Evolutionary conservation across 306 rosid genomes (phyloP).

Genomic region (Astragalus membranaceus): DNA sequence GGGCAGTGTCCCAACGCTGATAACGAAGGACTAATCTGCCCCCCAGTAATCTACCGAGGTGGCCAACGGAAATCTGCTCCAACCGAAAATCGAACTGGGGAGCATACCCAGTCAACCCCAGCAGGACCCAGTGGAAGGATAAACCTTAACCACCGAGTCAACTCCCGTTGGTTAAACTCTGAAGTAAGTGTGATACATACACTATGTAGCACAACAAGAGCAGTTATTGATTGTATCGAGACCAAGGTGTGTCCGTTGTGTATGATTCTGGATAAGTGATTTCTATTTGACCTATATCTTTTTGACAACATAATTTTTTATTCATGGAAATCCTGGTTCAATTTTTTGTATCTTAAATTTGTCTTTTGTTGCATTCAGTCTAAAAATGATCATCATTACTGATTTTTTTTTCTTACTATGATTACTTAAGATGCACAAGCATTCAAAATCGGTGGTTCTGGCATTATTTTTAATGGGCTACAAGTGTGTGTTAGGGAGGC

Average conservation of each 20-base stretch:
- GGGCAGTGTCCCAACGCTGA: too few species aligned
- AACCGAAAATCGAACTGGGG: too few species aligned
- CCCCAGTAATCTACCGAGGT: too few species aligned
- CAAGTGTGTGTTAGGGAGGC: constrained; percentile 61
- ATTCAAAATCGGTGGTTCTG: constrained; percentile 55
- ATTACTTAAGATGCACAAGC: constrained; percentile 47
- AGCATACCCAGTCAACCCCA: too few species aligned
- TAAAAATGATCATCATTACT: constrained; percentile 2
- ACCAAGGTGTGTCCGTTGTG: constrained; percentile 54
- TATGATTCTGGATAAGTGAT: constrained; percentile 5
- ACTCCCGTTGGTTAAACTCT: too few species aligned
- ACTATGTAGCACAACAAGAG: constrained; percentile 52
- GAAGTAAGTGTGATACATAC: constrained; percentile 46
- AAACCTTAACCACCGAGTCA: too few species aligned
- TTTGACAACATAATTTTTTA: background rate
- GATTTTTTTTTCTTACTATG: constrained; percentile 23
- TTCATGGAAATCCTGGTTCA: constrained; percentile 6
- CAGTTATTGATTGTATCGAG: constrained; percentile 51
- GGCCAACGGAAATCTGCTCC: too few species aligned
- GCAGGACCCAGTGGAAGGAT: too few species aligned
- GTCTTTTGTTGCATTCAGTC: background rate
- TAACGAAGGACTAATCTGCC: too few species aligned
- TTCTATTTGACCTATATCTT: background rate
- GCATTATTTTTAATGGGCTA: constrained; percentile 63
- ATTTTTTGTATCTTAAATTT: background rate